A percentile compares a stretch with the other conserved stretches of the same genome.
phyloP scores from a whole-genome alignment of 257 asterid species.

The Marsdenia floribunda region DNA sequence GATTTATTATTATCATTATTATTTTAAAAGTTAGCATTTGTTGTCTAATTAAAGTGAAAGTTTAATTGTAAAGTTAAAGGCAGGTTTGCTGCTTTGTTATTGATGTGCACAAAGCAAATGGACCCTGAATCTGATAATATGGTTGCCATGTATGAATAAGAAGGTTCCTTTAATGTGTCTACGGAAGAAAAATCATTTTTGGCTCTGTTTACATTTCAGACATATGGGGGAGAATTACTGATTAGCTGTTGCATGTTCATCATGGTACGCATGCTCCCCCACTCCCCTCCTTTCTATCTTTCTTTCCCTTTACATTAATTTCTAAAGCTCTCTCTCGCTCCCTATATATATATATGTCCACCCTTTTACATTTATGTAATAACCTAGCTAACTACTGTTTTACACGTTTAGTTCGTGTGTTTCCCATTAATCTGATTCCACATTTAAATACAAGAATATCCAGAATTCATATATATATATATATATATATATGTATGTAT shows the following conservation, averaged over 20 bases:
- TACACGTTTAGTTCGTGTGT: too few species aligned
- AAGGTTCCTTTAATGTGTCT: slow-evolving; percentile 6
- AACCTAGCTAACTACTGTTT: too few species aligned
- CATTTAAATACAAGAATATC: too few species aligned
- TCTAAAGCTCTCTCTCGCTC: too few species aligned
- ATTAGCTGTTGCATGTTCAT: slow-evolving; percentile 10
- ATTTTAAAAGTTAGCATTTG: slow-evolving; percentile 8
- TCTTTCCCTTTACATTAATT: too few species aligned
- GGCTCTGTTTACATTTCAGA: not conserved
- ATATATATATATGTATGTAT: not conserved
- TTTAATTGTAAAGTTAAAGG: slow-evolving; percentile 11
- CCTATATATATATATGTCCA: too few species aligned
- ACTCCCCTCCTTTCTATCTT: too few species aligned
- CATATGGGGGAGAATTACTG: not conserved
- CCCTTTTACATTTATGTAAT: too few species aligned
- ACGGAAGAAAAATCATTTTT: slow-evolving; percentile 8
- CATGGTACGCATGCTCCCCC: slow-evolving; percentile 17
- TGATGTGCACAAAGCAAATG: slow-evolving; percentile 16
- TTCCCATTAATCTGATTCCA: too few species aligned
- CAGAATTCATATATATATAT: not conserved
- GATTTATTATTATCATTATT: not conserved
- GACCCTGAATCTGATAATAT: slow-evolving; percentile 12
- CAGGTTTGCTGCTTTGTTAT: not conserved
- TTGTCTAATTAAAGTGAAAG: slow-evolving; percentile 13
- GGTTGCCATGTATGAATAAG: slow-evolving; percentile 3